Percentiles rank a stretch among this genome's conserved stretches.
phyloP scores from a whole-genome alignment of 805 yeast species.

The Myxozyma vanderwaltii region DNA sequence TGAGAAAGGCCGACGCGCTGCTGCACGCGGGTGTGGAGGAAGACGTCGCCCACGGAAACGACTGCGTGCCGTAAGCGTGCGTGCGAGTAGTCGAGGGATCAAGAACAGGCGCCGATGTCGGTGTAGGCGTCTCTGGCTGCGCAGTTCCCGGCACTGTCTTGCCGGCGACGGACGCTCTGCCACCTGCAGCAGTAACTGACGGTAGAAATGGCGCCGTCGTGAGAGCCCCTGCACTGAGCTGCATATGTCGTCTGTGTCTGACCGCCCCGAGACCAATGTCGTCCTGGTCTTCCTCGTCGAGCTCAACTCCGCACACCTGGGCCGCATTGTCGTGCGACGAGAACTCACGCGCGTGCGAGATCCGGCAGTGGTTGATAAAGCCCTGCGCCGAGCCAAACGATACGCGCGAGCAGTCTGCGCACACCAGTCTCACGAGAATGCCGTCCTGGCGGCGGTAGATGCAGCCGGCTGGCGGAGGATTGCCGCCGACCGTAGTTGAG shows the following conservation, averaged over 20 bases:
- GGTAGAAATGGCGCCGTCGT: neutral
- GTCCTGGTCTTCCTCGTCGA: slow-evolving; percentile 60
- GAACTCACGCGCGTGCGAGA: slow-evolving; percentile 71
- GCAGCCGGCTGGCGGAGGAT: slow-evolving; percentile 33
- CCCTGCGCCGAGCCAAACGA: slow-evolving; percentile 82
- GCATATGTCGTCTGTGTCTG: slow-evolving; percentile 26
- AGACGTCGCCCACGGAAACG: slow-evolving; percentile 19
- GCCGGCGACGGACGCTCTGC: slow-evolving; percentile 7
- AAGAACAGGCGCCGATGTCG: neutral
- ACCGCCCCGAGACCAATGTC: slow-evolving; percentile 68
- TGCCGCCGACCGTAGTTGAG: slow-evolving; percentile 23
- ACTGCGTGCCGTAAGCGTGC: slow-evolving; percentile 22
- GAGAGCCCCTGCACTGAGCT: slow-evolving; percentile 14
- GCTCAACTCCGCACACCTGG: slow-evolving; percentile 59
- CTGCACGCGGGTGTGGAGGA: neutral
- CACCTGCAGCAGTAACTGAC: slow-evolving; percentile 14
- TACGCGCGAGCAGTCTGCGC: slow-evolving; percentile 66
- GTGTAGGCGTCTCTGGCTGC: neutral
- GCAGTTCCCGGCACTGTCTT: slow-evolving; percentile 4
- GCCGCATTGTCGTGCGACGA: slow-evolving; percentile 77
- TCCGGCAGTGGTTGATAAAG: slow-evolving; percentile 72
- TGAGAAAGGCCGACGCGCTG: neutral
- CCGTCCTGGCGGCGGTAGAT: slow-evolving; percentile 54
- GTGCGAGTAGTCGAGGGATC: slow-evolving; percentile 9
- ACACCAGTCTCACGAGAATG: slow-evolving; percentile 63